A percentile compares a stretch with the other conserved stretches of the same genome.
Conservation (phyloP, 2,329 filamentous ascomycete genomes). For the Curvularia sp. region DNA sequence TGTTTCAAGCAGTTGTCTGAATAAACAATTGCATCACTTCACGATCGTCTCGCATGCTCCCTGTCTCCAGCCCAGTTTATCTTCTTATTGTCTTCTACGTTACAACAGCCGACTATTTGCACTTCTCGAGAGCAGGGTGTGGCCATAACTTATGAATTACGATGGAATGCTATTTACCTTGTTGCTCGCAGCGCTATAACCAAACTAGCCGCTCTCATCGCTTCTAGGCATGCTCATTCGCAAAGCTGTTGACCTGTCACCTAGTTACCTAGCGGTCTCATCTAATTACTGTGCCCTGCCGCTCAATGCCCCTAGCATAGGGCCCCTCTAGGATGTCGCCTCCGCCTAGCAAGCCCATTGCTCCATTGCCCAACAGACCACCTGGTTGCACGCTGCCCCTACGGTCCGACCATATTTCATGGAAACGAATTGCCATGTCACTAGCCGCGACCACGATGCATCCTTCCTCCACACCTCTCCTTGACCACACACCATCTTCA, state of each 20-base stretch:
- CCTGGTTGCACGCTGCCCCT: conserved; percentile 53
- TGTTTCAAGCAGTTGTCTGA: conserved; percentile 48
- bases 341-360: conserved; percentile 68
- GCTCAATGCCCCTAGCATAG: conserved; percentile 72
- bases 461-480: conserved; percentile 70
- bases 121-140: not conserved
- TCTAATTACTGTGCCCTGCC: conserved; percentile 61
- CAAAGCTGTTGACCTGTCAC: not conserved
- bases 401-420: conserved; percentile 86
- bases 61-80: not conserved
- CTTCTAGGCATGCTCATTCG: not conserved
- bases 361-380: conserved; percentile 56
- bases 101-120: not conserved
- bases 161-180: not conserved
- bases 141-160: not conserved
- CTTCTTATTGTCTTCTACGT: not conserved
- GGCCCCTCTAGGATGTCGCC: conserved; percentile 85
- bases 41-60: conserved; percentile 17
- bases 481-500: conserved; percentile 63
- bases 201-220: not conserved
- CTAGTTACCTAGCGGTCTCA: conserved; percentile 24
- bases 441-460: conserved; percentile 92
- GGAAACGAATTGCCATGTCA: conserved; percentile 91
- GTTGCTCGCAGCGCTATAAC: not conserved
- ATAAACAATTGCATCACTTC: conserved; percentile 50